Evolutionary conservation across 176 grass and related monocot genomes (phyloP).

Genomic region (Tillandsia fasciculata): DNA sequence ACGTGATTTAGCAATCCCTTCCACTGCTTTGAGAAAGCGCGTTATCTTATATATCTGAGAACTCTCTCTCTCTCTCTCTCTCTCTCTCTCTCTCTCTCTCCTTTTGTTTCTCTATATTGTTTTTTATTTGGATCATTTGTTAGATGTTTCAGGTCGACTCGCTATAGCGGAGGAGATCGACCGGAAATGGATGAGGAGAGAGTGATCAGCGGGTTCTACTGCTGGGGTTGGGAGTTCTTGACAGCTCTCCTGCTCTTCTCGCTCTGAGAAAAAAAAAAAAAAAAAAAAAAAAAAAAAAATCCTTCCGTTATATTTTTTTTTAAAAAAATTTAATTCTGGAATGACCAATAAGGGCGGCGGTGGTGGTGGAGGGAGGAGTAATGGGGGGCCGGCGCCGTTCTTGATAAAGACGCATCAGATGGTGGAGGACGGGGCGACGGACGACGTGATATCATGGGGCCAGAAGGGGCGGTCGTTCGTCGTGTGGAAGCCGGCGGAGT

Average conservation of each 20-base stretch:
- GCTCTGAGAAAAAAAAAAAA: too few relatives aligned
- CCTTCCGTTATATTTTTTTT: too few relatives aligned
- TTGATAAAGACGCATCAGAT: conserved; percentile 73
- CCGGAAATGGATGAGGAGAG: conserved; percentile 9
- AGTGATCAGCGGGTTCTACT: conserved; percentile 71
- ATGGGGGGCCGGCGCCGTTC: conserved; percentile 64
- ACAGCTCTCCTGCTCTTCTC: conserved; percentile 87
- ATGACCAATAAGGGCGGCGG: background rate
- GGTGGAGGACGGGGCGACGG: conserved; percentile 61
- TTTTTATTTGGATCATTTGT: background rate
- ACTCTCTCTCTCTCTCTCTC: background rate
- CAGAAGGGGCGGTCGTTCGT: conserved; percentile 66
- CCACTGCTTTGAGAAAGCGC: background rate
- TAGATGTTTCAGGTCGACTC: too few relatives aligned
- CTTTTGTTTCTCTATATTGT: background rate
- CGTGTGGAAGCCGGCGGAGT: conserved; percentile 90
- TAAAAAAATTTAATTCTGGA: background rate
- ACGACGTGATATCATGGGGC: conserved; percentile 88
- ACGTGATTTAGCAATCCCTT: background rate
- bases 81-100: background rate
- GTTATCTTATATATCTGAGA: too few relatives aligned
- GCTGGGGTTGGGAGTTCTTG: conserved; percentile 94
- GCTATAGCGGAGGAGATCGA: background rate
- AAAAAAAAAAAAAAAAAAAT: background rate
- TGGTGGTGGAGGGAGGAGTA: background rate